Percentiles rank a stretch among this genome's conserved stretches.
These are phyloP conservation scores for Monosporozyma servazzii DNA, from an alignment of 805 yeast species.

Conservation along the genomic window DNA sequence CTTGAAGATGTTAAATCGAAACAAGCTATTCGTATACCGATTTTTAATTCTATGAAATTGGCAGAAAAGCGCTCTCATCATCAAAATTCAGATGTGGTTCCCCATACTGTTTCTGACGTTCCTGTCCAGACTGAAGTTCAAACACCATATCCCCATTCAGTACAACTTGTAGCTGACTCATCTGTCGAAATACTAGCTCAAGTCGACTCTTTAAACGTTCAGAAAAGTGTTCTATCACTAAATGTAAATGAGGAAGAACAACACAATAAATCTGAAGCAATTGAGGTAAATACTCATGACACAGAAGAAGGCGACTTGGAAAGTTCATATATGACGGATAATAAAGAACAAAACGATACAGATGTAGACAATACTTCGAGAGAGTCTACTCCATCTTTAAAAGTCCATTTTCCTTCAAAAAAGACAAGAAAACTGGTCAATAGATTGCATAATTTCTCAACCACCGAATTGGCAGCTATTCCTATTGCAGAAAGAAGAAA, in stretches of 20 bases:
- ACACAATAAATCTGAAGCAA: not conserved
- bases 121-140: not conserved
- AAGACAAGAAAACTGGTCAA: constrained; percentile 15
- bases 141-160: not conserved
- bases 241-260: not conserved
- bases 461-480: constrained; percentile 10
- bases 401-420: constrained; percentile 13
- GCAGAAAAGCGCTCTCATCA: not conserved
- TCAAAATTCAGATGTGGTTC: not conserved
- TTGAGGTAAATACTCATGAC: not conserved
- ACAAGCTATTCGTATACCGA: constrained; percentile 14
- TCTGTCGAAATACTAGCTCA: not conserved
- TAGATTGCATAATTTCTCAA: constrained; percentile 12
- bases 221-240: not conserved
- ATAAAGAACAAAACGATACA: not conserved
- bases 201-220: not conserved
- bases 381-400: constrained; percentile 10
- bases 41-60: constrained; percentile 15
- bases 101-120: not conserved
- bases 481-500: constrained; percentile 17
- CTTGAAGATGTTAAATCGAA: not conserved
- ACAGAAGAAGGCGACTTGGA: not conserved
- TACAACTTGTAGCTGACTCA: not conserved
- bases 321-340: not conserved
- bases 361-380: constrained; percentile 1